Evolutionary conservation across 2,329 filamentous ascomycete species (phyloP).

Genomic region (Lasiodiplodia citricola): DNA sequence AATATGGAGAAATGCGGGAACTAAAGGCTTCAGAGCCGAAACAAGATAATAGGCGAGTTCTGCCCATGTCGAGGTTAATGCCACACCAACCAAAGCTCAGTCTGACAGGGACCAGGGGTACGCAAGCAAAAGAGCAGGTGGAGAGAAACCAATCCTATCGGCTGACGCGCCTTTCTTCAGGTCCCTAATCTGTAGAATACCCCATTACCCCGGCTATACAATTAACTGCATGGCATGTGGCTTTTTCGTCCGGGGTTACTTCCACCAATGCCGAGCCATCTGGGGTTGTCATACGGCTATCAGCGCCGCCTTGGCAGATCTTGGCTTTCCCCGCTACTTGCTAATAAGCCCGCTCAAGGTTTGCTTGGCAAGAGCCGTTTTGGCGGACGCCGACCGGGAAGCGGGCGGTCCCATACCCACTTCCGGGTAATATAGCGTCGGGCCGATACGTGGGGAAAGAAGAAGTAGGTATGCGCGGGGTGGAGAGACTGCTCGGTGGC

Average conservation of each 20-base stretch:
- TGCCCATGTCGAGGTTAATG: too few species aligned
- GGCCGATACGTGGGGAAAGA: not conserved
- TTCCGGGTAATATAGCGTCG: not conserved
- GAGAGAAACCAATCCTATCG: too few species aligned
- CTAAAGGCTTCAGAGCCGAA: not conserved
- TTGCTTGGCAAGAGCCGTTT: not conserved
- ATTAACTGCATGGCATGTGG: not conserved
- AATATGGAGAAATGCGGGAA: constrained; percentile 20
- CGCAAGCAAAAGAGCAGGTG: too few species aligned
- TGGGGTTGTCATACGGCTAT: not conserved
- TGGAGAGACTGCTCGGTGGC: not conserved
- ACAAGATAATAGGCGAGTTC: too few species aligned
- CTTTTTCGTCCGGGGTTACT: not conserved
- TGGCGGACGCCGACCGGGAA: not conserved
- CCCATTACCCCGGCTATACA: not conserved
- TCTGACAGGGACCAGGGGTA: too few species aligned
- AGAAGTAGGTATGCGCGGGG: not conserved
- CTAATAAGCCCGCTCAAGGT: not conserved
- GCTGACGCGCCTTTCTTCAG: too few species aligned
- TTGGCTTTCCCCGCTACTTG: not conserved
- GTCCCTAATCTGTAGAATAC: not conserved
- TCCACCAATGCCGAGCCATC: constrained; percentile 11
- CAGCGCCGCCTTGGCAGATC: not conserved
- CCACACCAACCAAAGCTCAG: too few species aligned
- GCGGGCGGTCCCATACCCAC: too few species aligned